Percentiles rank a stretch among this genome's conserved stretches.
phyloP scores from a whole-genome alignment of 805 yeast species.

The Lipomyces starkeyi region DNA sequence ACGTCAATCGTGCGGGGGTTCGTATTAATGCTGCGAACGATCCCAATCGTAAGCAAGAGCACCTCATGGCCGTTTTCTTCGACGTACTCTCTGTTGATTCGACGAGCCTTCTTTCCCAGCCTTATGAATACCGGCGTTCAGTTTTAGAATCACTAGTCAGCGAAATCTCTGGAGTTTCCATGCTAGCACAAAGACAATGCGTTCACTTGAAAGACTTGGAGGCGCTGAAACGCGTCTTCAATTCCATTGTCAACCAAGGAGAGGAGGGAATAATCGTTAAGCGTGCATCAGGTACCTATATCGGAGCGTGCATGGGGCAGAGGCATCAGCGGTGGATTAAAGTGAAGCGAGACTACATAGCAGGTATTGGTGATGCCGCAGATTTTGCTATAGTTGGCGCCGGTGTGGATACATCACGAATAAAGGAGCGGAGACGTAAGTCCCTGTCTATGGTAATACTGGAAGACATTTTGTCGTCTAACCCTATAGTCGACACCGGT shows the following conservation, averaged over 20 bases:
- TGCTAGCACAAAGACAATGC: conserved; percentile 2
- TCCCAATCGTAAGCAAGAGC: conserved; percentile 10
- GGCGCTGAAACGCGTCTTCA: conserved; percentile 10
- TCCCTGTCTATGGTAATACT: neutral
- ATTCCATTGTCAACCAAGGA: conserved; percentile 2
- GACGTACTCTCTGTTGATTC: conserved; percentile 26
- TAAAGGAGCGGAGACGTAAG: conserved; percentile 20
- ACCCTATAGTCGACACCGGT: conserved; percentile 9
- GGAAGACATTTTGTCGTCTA: neutral
- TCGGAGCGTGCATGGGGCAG: conserved; percentile 17
- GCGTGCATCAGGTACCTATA: conserved; percentile 11
- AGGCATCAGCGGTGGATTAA: conserved; percentile 23
- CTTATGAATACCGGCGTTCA: conserved; percentile 13
- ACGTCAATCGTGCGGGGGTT: conserved; percentile 20
- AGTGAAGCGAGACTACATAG: conserved; percentile 27
- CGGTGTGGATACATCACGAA: conserved; percentile 19
- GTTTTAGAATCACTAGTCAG: conserved; percentile 9
- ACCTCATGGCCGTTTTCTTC: conserved; percentile 27
- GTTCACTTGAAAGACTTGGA: neutral
- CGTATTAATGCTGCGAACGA: conserved; percentile 11
- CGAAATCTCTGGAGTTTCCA: conserved; percentile 16
- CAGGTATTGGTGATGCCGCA: conserved; percentile 29
- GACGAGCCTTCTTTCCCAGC: conserved; percentile 14
- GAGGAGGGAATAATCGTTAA: conserved; percentile 31
- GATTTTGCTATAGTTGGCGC: conserved; percentile 33